Evolutionary conservation across 768 basidiomycete species (phyloP).

Genomic region (Pulveroboletus sp.): DNA sequence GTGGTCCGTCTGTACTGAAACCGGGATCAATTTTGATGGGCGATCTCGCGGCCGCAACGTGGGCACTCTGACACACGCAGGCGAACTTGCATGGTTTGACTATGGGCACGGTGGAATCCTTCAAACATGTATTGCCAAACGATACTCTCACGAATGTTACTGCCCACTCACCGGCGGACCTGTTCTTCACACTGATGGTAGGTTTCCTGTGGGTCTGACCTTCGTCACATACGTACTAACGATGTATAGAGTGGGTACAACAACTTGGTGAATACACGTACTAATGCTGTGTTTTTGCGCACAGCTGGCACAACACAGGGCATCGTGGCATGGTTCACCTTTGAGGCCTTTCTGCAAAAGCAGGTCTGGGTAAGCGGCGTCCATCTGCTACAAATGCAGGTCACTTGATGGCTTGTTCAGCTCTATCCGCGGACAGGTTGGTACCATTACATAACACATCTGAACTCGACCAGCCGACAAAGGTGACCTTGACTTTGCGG

Average conservation of each 20-base stretch:
- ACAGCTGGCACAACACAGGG: conserved; percentile 43
- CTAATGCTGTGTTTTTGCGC: conserved; percentile 2
- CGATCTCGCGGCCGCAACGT: conserved; percentile 7
- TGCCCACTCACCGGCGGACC: conserved; percentile 31
- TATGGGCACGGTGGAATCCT: conserved; percentile 50
- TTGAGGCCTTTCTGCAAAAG: conserved; percentile 40
- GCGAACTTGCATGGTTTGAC: conserved; percentile 59
- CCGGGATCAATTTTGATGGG: conserved; percentile 1
- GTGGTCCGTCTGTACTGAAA: neutral
- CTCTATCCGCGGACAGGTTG: conserved; percentile 38
- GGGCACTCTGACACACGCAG: conserved; percentile 62
- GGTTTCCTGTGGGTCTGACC: neutral
- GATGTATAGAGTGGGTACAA: conserved; percentile 54
- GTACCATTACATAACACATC: conserved; percentile 35
- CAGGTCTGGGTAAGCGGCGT: conserved; percentile 22
- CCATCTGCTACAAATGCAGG: neutral
- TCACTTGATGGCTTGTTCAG: conserved; percentile 5
- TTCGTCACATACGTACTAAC: neutral
- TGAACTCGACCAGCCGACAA: conserved; percentile 17
- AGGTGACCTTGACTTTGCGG: conserved; percentile 22
- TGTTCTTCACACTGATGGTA: conserved; percentile 46
- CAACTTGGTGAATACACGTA: conserved; percentile 44
- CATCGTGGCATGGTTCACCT: conserved; percentile 54
- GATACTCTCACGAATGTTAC: conserved; percentile 41
- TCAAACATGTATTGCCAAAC: conserved; percentile 57